Percentiles rank a stretch among this genome's conserved stretches.
Conservation (phyloP, 495 filamentous ascomycete genomes). For the Lentithecium fluviatile region DNA sequence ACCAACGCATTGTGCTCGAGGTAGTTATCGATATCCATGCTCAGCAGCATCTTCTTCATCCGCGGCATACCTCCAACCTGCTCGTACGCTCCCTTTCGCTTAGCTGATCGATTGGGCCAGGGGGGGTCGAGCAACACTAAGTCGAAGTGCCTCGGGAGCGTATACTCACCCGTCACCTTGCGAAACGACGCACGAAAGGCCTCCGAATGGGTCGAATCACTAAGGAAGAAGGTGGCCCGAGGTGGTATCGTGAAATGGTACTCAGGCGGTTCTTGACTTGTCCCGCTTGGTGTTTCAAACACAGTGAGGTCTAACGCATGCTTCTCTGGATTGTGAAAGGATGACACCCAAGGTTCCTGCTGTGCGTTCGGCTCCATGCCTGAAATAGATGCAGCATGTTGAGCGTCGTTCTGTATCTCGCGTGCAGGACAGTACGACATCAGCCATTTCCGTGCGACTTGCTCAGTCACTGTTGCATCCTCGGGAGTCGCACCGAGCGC, state of each 20-base stretch:
- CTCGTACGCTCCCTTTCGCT: conserved; percentile 61
- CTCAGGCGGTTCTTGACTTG: conserved; percentile 26
- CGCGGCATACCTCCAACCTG: conserved; percentile 47
- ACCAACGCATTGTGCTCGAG: conserved; percentile 57
- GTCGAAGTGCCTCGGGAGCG: conserved; percentile 57
- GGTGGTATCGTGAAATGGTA: conserved; percentile 53
- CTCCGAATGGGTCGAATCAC: conserved; percentile 32
- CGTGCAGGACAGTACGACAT: conserved; percentile 24
- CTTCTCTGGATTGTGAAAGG: conserved; percentile 36
- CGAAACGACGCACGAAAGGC: conserved; percentile 37
- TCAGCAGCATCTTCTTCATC: conserved; percentile 49
- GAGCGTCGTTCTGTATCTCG: background rate
- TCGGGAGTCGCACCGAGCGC: background rate
- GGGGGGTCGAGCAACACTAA: conserved; percentile 87
- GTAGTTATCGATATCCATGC: conserved; percentile 56
- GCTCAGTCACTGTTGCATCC: conserved; percentile 2
- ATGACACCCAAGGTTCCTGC: conserved; percentile 26
- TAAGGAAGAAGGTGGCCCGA: conserved; percentile 52
- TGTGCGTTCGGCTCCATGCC: background rate
- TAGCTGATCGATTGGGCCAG: conserved; percentile 88
- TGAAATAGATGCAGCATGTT: background rate
- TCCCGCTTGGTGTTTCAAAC: conserved; percentile 22
- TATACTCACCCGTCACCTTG: conserved; percentile 30
- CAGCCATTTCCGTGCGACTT: conserved; percentile 7
- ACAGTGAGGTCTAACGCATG: conserved; percentile 13